A percentile compares a stretch with the other conserved stretches of the same genome.
Conservation (phyloP, 1,284 basidiomycete species). For the Papiliotrema nemorosa region DNA sequence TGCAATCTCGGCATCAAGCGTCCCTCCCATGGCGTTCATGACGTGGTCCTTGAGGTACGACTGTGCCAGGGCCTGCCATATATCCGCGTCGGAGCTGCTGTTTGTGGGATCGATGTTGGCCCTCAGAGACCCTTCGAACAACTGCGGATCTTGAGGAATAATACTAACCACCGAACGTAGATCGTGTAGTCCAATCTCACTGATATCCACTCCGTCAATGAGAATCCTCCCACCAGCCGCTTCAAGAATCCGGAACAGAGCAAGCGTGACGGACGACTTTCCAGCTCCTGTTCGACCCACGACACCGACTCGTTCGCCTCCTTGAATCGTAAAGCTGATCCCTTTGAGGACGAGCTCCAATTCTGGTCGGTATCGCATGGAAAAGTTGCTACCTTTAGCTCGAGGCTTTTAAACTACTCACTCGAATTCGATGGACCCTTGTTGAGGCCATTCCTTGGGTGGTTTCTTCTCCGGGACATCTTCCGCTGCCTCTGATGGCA, state of each 20-base stretch:
- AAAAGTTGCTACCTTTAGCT: slow-evolving; percentile 58
- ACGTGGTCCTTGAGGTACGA: slow-evolving; percentile 61
- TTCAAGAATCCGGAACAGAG: slow-evolving; percentile 65
- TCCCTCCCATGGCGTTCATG: slow-evolving; percentile 61
- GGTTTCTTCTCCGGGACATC: slow-evolving; percentile 66
- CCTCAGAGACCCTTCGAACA: slow-evolving; percentile 78
- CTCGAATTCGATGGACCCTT: slow-evolving; percentile 74
- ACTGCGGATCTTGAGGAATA: slow-evolving; percentile 77
- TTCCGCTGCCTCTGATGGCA: slow-evolving; percentile 71
- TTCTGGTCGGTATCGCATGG: slow-evolving; percentile 76
- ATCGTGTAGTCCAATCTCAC: slow-evolving; percentile 76
- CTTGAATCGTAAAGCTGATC: slow-evolving; percentile 61
- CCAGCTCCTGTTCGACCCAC: slow-evolving; percentile 90
- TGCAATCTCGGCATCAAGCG: slow-evolving; percentile 69
- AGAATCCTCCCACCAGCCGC: slow-evolving; percentile 70
- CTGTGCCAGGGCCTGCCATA: slow-evolving; percentile 77
- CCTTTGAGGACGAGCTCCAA: slow-evolving; percentile 73
- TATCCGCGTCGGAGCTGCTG: slow-evolving; percentile 66
- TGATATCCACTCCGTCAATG: slow-evolving; percentile 80
- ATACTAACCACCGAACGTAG: slow-evolving; percentile 67
- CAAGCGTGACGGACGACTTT: slow-evolving; percentile 71
- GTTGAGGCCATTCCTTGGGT: slow-evolving; percentile 64
- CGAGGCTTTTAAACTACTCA: slow-evolving; percentile 37
- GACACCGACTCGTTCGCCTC: slow-evolving; percentile 77
- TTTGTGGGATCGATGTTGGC: slow-evolving; percentile 45